Base-by-base conservation (phyloP, 164 flowering plant species). In the Cinnamomum chago region DNA sequence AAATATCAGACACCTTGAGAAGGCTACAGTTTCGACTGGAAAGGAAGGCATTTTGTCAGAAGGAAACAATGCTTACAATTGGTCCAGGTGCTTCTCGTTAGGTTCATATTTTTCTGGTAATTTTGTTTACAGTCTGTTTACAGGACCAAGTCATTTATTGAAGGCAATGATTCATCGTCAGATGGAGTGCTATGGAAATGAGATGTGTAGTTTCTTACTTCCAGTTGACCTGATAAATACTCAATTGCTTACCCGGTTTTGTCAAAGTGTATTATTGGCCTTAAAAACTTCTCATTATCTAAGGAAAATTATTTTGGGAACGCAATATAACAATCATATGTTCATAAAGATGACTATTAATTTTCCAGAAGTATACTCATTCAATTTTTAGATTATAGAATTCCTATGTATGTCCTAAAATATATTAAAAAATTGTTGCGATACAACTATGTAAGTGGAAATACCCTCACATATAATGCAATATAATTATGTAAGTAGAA, bases 21-120 rank as follows among this genome's bases (percentile, higher is more conserved):
- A 93, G 81, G 99, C 99, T 73, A 95, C 99, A 28, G 89, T 95
- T 50, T 93, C 99, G 27, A 95, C 99, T n/a, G 99, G 99, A 65
- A 95, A 95, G 85, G 99, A 95, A 83, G 97, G 99, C n/a, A 83
- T 95, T 67, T 73, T 95, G 69, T 87, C 94, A 24, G 99, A 95
- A 83, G 99, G 99, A 72, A 95, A 95, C 88, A 85, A 94, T 79
- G 94, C 97, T 79, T 91, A 87, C 82, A 93, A 85, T 78, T 95
- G 99, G 99, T 93, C 99, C 80, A 93, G 98, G 98, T 95, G 68
- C 64, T 76, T 70, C 51, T 62, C 66, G 27, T 47, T 3, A 23
- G 55, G 30, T 10, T 35, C 55, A 40, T 62, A 60, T 9, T 62
- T 72, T 72, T 60, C 51, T 27, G 18, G n/a, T 30, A 47, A 23